Conservation (phyloP, 2,329 filamentous ascomycete genomes). For the Colletotrichum sojae region DNA sequence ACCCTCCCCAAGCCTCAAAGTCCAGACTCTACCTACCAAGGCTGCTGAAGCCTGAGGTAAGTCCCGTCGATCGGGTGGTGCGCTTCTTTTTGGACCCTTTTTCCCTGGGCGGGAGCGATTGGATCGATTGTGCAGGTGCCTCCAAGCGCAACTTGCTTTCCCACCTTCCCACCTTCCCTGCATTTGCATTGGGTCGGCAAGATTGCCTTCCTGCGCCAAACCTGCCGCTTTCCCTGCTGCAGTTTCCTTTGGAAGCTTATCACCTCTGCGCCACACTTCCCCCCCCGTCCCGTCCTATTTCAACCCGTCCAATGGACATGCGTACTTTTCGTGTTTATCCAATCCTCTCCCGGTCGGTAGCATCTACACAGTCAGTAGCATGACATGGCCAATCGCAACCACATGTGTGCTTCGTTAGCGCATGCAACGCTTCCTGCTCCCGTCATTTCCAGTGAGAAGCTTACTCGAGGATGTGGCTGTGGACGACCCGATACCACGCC, state of each 20-base stretch:
- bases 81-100: background rate
- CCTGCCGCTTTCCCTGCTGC: background rate
- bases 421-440: constrained; percentile 22
- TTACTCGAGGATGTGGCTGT: background rate
- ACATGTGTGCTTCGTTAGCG: constrained; percentile 9
- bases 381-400: constrained; percentile 12
- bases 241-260: constrained; percentile 8
- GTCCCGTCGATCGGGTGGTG: background rate
- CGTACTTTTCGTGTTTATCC: constrained; percentile 2
- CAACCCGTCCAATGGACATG: constrained; percentile 17
- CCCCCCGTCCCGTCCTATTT: constrained; percentile 4
- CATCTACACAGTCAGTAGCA: background rate
- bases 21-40: too few relatives aligned
- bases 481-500: background rate
- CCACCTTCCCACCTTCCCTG: background rate
- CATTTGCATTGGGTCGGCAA: constrained; percentile 10
- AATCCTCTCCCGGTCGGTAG: constrained; percentile 11
- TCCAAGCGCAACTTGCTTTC: background rate
- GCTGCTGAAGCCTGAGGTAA: too few relatives aligned
- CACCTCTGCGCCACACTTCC: constrained; percentile 25
- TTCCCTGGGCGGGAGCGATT: background rate
- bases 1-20: too few relatives aligned
- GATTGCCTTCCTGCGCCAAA: constrained; percentile 19
- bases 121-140: too few relatives aligned
- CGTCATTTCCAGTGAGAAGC: constrained; percentile 8